Conservation (phyloP, 495 filamentous ascomycete species). For the Aspergillus cristatus region DNA sequence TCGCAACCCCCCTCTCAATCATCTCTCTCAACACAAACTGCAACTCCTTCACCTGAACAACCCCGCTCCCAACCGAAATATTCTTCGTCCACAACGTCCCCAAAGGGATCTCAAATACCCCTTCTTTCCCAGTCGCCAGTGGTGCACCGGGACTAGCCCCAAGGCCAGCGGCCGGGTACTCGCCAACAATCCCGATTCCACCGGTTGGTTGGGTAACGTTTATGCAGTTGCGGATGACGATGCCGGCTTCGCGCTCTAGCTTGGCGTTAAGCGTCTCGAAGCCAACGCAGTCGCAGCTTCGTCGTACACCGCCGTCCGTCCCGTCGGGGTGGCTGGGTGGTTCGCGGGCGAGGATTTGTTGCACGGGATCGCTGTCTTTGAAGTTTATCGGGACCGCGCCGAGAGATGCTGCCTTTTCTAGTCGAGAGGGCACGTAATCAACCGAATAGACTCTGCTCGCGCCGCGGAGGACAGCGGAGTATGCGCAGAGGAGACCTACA, state of each 20-base stretch:
- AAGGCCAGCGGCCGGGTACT: constrained; percentile 13
- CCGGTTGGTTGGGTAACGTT: constrained; percentile 28
- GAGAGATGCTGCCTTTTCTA: constrained; percentile 5
- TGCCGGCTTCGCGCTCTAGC: constrained; percentile 24
- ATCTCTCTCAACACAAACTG: too few species aligned
- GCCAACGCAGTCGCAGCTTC: constrained; percentile 10
- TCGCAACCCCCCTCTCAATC: too few species aligned
- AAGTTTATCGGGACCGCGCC: constrained; percentile 11
- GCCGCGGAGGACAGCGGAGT: constrained; percentile 40
- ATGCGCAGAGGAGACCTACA: constrained; percentile 44
- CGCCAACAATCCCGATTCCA: constrained; percentile 29
- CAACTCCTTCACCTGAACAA: too few species aligned
- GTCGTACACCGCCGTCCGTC: constrained; percentile 5
- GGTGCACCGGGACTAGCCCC: background rate
- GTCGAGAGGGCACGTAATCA: constrained; percentile 6
- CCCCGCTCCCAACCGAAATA: too few species aligned
- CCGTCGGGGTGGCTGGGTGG: too few species aligned
- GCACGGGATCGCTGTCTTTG: constrained; percentile 5
- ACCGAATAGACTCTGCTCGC: constrained; percentile 13
- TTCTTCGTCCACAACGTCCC: too few species aligned
- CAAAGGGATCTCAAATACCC: too few species aligned
- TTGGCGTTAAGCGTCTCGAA: constrained; percentile 10
- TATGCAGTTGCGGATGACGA: constrained; percentile 28
- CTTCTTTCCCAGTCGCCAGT: background rate
- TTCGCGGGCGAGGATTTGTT: constrained; percentile 6